Evolutionary conservation across 441 rosid genomes (phyloP), one percentile per base, ranked within the genome.

Genomic region (Mallotus japonicus): DNA sequence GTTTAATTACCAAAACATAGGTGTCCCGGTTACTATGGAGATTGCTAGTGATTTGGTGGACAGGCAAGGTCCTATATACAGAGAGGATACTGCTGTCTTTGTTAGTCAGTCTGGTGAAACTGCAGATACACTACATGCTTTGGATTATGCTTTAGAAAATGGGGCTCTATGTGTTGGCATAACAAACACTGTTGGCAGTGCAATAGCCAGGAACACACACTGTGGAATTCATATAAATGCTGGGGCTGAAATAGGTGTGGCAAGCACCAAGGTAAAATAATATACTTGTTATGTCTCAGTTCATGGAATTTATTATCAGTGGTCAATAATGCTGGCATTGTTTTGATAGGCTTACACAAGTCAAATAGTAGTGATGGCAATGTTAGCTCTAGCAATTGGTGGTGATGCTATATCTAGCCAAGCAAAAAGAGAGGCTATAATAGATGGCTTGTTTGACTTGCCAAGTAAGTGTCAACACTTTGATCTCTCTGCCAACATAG

Each of bases 21-120:
- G 93, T 75, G 85, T 95, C 55, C 97, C 98, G 24, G 98, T 92
- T 67, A 92, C 97, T 22, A 92, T 92, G 97, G 99, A 95, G 85
- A 87, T 95, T 34, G 97, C 99, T 64, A 95, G 99, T 79, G 98
- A 95, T 87, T 88, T 95, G n/a, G 79, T 86, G 87, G 99, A 95
- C 78, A 70, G 96, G 73, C 91, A 88, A 80, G 99, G 98, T 81
- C 98, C 98, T 32, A 92, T 95, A 76, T 91, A 91, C 82, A 87
- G 99, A 81, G 97, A 95, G 85, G 99, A 95, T 77, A 95, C 99
- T 2, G 97, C 97, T 5, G 95, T 87, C 69, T 95, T 95, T 87
- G 98, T 95, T 61, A 95, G 99, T 79, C 98, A 95, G 80, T 95
- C 97, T 62, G 99, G 99, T 83, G 99, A 95, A 92, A 95, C 99